Percentiles rank a stretch among this genome's conserved stretches.
Conservation (phyloP, 1,284 basidiomycete species). For the Flammula alnicola region DNA sequence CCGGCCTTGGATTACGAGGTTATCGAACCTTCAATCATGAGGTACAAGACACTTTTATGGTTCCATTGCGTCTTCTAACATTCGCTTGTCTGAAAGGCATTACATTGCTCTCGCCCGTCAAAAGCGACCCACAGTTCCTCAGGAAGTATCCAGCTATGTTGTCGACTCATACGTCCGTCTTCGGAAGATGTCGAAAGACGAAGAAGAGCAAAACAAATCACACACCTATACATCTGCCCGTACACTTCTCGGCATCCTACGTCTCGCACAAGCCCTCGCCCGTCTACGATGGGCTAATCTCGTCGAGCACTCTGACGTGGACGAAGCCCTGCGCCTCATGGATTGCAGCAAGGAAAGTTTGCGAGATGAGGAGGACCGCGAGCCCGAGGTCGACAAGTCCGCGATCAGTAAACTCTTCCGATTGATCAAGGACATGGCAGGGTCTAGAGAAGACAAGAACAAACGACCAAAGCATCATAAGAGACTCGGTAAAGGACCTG, state of each 20-base stretch:
- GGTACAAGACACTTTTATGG: slow-evolving; percentile 49
- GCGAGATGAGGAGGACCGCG: slow-evolving; percentile 76
- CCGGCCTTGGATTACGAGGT: slow-evolving; percentile 86
- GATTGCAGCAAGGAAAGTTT: slow-evolving; percentile 94
- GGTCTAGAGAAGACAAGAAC: slow-evolving; percentile 29
- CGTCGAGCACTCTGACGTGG: slow-evolving; percentile 89
- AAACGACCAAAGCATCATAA: slow-evolving; percentile 45
- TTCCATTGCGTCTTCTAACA: neutral
- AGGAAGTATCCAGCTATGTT: slow-evolving; percentile 89
- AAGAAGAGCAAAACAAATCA: slow-evolving; percentile 87
- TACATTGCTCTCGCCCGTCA: slow-evolving; percentile 96
- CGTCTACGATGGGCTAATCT: slow-evolving; percentile 83
- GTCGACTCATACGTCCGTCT: slow-evolving; percentile 96
- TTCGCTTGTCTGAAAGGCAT: slow-evolving; percentile 61
- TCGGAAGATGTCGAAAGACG: slow-evolving; percentile 91
- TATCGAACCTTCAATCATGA: slow-evolving; percentile 87
- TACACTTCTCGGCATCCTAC: slow-evolving; percentile 93
- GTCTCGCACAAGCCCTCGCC: slow-evolving; percentile 93
- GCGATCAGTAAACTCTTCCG: slow-evolving; percentile 85
- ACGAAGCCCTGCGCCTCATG: slow-evolving; percentile 97
- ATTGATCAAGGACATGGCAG: slow-evolving; percentile 87
- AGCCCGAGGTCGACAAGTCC: slow-evolving; percentile 76
- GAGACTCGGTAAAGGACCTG: slow-evolving; percentile 69
- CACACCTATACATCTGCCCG: slow-evolving; percentile 97
- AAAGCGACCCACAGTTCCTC: slow-evolving; percentile 86